These are phyloP conservation scores for Suhomyces sp. DNA, from an alignment of 805 yeast species.

Conservation along the genomic window DNA sequence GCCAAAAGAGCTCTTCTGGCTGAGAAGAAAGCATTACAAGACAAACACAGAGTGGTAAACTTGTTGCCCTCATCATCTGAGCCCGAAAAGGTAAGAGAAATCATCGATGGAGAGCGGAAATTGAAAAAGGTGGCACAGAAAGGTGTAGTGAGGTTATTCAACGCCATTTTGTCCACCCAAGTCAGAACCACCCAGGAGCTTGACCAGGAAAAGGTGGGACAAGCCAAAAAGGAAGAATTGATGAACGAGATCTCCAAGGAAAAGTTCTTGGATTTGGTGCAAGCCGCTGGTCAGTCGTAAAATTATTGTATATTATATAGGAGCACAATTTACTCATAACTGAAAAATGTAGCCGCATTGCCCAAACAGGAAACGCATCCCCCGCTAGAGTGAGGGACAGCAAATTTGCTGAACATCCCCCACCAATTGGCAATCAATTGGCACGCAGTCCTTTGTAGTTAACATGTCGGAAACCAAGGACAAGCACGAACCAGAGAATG, in stretches of 20 bases:
- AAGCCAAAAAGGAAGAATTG: constrained; percentile 52
- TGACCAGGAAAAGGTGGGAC: constrained; percentile 43
- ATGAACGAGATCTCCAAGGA: constrained; percentile 83
- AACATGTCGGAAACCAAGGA: background rate
- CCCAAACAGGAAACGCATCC: background rate
- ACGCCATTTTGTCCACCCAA: constrained; percentile 80
- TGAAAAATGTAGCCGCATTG: background rate
- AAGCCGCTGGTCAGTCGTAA: constrained; percentile 58
- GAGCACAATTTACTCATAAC: background rate
- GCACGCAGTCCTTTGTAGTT: background rate
- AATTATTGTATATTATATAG: background rate
- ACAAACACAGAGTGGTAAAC: constrained; percentile 63
- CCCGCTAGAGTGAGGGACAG: background rate
- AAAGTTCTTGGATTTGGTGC: constrained; percentile 82
- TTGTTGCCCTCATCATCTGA: constrained; percentile 62
- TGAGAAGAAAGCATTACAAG: constrained; percentile 68
- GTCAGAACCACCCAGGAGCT: constrained; percentile 53
- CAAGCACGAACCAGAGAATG: background rate
- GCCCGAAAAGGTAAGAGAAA: constrained; percentile 52
- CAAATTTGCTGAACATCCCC: background rate
- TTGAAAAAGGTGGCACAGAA: constrained; percentile 80
- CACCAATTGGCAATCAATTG: background rate
- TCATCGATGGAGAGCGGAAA: constrained; percentile 63
- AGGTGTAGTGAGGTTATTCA: constrained; percentile 83
- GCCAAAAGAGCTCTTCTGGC: constrained; percentile 67